Base-by-base conservation (phyloP, 345 rosid species). In the Turnera subulata region DNA sequence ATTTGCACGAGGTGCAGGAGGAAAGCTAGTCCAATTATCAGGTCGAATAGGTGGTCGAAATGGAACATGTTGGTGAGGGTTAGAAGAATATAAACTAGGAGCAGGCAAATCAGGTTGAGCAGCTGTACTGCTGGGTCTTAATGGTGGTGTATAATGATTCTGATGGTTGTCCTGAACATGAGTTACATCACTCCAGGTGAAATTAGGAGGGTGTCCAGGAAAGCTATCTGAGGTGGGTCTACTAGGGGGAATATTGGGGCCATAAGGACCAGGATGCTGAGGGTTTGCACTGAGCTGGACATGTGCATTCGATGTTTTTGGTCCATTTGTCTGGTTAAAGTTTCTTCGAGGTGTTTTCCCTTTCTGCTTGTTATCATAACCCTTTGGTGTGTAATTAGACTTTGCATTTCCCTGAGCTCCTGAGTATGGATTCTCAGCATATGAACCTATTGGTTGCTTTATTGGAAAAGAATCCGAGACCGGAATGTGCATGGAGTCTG, bases 201-300 rank as follows among this genome's bases (percentile, higher is more conserved):
- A 70, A 52, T 59, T 57, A 29, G 63, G 49, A 64, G n/a, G n/a
- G n/a, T 53, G 50, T 23, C 73, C 77, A 64, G 53, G 21, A 58
- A 50, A 5, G 10, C 24, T 50, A 49, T 64, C 50, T 18, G 57
- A 53, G 54, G 63, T 14, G 63, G 71, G 61, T 50, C 70, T 63
- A 37, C 53, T 49, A 2, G 50, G 26, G 51, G 64, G 44, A 50
- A 16, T 61, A 43, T 39, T 23, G 0, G 67, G 64, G 49, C 26
- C 21, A 47, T 44, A 51, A 17, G 71, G 35, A 62, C 63, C 69
- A 19, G 59, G 63, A 29, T 57, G 65, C 37, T 47, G 47, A 51
- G 61, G 63, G 58, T 48, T 77, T 10, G 67, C n/a, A 42, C 49
- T 39, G 46, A 50, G 59, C 33, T 58, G 65, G n/a, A n/a, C n/a